Percentiles rank a stretch among this genome's conserved stretches.
Conservation (phyloP, 805 yeast genomes). For the Lipomyces spencermartinsiae region DNA sequence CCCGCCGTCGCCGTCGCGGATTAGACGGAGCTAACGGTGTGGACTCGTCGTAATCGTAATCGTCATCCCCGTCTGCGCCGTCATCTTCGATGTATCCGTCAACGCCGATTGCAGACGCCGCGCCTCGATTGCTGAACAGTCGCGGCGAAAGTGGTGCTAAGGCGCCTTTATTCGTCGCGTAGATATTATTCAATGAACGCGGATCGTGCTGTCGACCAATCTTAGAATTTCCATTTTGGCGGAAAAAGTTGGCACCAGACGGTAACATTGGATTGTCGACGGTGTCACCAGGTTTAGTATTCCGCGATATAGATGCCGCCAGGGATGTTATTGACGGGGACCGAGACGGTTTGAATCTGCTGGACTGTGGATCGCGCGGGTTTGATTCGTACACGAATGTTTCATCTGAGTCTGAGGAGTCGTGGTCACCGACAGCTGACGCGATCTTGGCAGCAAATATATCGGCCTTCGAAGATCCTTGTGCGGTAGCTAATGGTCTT, state of each 20-base stretch:
- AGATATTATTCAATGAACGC: slow-evolving; percentile 47
- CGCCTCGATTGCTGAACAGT: slow-evolving; percentile 59
- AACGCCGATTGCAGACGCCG: slow-evolving; percentile 48
- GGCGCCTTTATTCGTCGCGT: slow-evolving; percentile 15
- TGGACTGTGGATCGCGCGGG: slow-evolving; percentile 37
- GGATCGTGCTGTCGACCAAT: slow-evolving; percentile 19
- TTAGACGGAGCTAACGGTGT: slow-evolving; percentile 41
- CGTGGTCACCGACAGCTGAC: slow-evolving; percentile 89
- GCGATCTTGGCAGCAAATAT: slow-evolving; percentile 94
- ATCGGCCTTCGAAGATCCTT: slow-evolving; percentile 71
- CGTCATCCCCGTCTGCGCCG: slow-evolving; percentile 56
- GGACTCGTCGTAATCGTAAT: slow-evolving; percentile 45
- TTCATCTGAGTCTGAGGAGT: slow-evolving; percentile 88
- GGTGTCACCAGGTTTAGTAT: slow-evolving; percentile 1
- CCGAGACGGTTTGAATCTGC: slow-evolving; percentile 18
- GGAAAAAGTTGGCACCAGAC: slow-evolving; percentile 14
- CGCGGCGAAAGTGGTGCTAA: slow-evolving; percentile 17
- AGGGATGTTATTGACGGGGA: slow-evolving; percentile 29
- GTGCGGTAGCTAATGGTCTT: slow-evolving; percentile 13
- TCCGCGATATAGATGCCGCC: neutral
- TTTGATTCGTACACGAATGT: slow-evolving; percentile 89
- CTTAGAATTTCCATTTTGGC: slow-evolving; percentile 4
- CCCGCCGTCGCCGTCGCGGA: neutral
- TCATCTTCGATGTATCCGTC: slow-evolving; percentile 50
- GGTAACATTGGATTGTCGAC: slow-evolving; percentile 13